phyloP scores from a whole-genome alignment of 1,284 basidiomycete species.

The Cystobasidiaceae sp. region DNA sequence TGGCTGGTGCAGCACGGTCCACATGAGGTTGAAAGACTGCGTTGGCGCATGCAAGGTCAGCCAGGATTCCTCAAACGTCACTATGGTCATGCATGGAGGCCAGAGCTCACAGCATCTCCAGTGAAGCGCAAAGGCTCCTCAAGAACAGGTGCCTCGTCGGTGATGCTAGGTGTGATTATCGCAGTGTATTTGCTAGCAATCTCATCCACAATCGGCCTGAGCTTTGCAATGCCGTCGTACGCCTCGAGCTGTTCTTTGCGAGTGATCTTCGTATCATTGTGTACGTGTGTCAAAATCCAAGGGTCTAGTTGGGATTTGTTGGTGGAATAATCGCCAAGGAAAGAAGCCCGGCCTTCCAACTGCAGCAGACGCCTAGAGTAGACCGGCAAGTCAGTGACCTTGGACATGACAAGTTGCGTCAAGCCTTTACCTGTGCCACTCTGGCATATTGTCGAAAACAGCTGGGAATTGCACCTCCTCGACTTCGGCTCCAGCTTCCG shows the following conservation, averaged over 20 bases:
- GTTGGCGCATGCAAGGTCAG: background rate
- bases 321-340: constrained; percentile 31
- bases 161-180: background rate
- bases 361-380: constrained; percentile 22
- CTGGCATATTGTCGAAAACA: constrained; percentile 25
- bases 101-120: constrained; percentile 3
- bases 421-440: constrained; percentile 12
- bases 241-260: constrained; percentile 1
- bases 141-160: constrained; percentile 17
- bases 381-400: background rate
- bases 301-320: constrained; percentile 32
- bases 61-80: background rate
- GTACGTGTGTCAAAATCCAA: constrained; percentile 30
- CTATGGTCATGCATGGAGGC: too few species aligned
- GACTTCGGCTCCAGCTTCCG: constrained; percentile 30
- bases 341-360: constrained; percentile 32
- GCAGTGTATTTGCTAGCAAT: constrained; percentile 6
- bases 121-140: constrained; percentile 4
- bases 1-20: constrained; percentile 3
- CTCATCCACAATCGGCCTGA: constrained; percentile 4
- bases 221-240: constrained; percentile 6
- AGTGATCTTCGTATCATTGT: constrained; percentile 18
- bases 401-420: too few species aligned
- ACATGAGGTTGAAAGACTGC: background rate
- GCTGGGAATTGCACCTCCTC: constrained; percentile 31